These are phyloP conservation scores for Lobosporangium transversale DNA, from an alignment of 192 early-diverging fungal genomes.

Conservation along the genomic window DNA sequence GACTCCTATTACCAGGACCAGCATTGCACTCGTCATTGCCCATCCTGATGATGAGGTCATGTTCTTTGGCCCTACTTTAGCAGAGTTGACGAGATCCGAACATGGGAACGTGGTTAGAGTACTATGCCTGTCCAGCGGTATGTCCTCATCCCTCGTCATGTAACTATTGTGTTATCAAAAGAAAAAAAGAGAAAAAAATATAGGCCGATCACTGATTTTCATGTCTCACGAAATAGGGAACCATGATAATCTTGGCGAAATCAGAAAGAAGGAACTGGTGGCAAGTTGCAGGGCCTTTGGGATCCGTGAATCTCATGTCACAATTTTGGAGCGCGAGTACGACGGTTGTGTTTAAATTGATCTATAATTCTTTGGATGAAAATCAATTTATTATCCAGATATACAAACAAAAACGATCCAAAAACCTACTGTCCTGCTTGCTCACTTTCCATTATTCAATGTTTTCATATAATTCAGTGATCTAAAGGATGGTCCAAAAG, in stretches of 20 bases:
- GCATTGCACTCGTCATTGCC: constrained; percentile 78
- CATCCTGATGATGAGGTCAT: constrained; percentile 99
- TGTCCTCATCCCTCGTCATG: no score
- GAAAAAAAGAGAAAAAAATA: background rate
- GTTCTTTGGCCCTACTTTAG: constrained; percentile 92
- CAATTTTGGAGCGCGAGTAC: constrained; percentile 70
- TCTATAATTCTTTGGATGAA: background rate
- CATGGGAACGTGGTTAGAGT: constrained; percentile 70
- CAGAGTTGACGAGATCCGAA: constrained; percentile 57
- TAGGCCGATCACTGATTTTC: background rate
- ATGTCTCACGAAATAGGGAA: constrained; percentile 62
- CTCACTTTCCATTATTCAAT: background rate
- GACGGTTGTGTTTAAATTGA: constrained; percentile 23
- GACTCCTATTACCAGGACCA: constrained; percentile 30
- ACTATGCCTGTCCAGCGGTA: constrained; percentile 88
- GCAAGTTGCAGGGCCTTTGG: constrained; percentile 69
- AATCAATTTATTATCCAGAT: no score
- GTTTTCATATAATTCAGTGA: constrained; percentile 36
- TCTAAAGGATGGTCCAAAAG: constrained; percentile 74
- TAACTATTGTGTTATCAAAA: no score
- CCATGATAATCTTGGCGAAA: constrained; percentile 69
- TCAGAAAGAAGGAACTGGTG: constrained; percentile 70
- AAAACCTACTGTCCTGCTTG: no score
- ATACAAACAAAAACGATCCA: no score
- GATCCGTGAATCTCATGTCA: constrained; percentile 58